These are phyloP conservation scores for Allium sativum DNA, from an alignment of 106 monocot species.

Conservation along the genomic window DNA sequence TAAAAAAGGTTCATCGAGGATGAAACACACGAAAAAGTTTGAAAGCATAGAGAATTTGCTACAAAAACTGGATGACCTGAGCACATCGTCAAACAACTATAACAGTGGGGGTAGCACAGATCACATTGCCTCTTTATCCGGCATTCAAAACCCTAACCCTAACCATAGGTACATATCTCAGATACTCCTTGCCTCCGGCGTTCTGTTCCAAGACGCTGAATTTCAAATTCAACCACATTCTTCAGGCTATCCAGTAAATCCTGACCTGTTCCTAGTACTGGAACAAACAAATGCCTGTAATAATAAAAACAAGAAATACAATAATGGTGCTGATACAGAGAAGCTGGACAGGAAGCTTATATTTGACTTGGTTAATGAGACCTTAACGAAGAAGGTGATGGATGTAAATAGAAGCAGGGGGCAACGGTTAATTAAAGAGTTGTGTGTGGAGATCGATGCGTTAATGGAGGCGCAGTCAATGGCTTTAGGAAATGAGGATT, in stretches of 20 bases:
- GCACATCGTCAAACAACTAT: slow-evolving; percentile 5
- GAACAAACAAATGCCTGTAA: slow-evolving; percentile 42
- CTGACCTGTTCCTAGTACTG: slow-evolving; percentile 48
- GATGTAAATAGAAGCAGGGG: slow-evolving; percentile 12
- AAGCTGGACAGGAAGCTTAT: slow-evolving; percentile 56
- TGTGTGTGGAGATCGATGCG: slow-evolving; percentile 49
- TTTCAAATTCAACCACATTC: slow-evolving; percentile 25
- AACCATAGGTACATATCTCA: slow-evolving; percentile 61
- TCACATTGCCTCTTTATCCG: slow-evolving; percentile 34
- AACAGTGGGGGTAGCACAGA: slow-evolving; percentile 1
- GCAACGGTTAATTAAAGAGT: slow-evolving; percentile 37
- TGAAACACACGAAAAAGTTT: slow-evolving; percentile 29
- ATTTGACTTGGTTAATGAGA: slow-evolving; percentile 71
- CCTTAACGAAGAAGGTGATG: slow-evolving; percentile 31
- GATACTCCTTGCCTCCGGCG: slow-evolving; percentile 50
- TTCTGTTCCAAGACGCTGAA: slow-evolving; percentile 25
- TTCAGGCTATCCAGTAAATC: slow-evolving; percentile 37
- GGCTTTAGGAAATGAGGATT: neutral
- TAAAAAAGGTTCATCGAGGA: neutral
- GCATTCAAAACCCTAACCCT: slow-evolving; percentile 36
- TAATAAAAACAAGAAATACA: slow-evolving; percentile 8
- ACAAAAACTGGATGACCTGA: slow-evolving; percentile 39
- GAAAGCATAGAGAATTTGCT: slow-evolving; percentile 35
- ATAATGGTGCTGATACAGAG: slow-evolving; percentile 14
- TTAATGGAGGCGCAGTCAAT: slow-evolving; percentile 13